A percentile compares a stretch with the other conserved stretches of the same genome.
These are phyloP conservation scores for Melastoma candidum DNA, from an alignment of 441 rosid species.

Conservation along the genomic window DNA sequence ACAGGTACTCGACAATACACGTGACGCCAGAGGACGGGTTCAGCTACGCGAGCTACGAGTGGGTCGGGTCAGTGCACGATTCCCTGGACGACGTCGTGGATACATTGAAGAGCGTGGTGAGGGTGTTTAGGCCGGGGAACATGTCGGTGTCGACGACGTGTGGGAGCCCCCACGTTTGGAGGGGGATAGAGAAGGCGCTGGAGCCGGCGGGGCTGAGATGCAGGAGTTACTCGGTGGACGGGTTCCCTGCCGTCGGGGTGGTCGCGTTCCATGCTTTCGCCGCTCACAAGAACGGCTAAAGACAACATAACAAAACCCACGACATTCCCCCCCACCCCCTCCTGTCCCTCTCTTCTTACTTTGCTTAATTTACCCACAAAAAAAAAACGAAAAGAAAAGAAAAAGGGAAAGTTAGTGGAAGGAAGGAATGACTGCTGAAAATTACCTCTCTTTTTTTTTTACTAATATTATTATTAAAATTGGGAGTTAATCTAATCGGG, in stretches of 20 bases:
- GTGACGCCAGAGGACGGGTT: constrained; percentile 95
- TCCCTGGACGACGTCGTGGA: constrained; percentile 34
- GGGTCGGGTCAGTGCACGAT: constrained; percentile 59
- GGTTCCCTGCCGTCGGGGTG: constrained; percentile 60
- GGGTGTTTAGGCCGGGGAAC: constrained; percentile 68
- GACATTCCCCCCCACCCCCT: no score
- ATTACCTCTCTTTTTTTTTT: no score
- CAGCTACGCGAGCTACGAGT: constrained; percentile 93
- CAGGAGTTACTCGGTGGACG: constrained; percentile 60
- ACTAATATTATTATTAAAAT: no score
- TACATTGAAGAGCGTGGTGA: constrained; percentile 45
- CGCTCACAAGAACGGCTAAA: constrained; percentile 37
- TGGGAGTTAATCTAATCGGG: no score
- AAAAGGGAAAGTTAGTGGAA: no score
- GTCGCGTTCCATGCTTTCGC: constrained; percentile 77
- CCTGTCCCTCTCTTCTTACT: no score
- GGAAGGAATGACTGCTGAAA: no score
- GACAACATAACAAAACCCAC: no score
- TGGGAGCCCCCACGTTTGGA: constrained; percentile 44
- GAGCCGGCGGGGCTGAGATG: constrained; percentile 69
- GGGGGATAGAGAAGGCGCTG: constrained; percentile 47
- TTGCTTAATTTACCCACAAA: no score
- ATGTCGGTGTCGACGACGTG: constrained; percentile 66
- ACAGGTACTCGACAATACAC: constrained; percentile 88
- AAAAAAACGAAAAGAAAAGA: no score